Percentiles rank a stretch among this genome's conserved stretches.
These are phyloP conservation scores for Aspergillus baeticus DNA, from an alignment of 495 filamentous ascomycete species.

Conservation along the genomic window DNA sequence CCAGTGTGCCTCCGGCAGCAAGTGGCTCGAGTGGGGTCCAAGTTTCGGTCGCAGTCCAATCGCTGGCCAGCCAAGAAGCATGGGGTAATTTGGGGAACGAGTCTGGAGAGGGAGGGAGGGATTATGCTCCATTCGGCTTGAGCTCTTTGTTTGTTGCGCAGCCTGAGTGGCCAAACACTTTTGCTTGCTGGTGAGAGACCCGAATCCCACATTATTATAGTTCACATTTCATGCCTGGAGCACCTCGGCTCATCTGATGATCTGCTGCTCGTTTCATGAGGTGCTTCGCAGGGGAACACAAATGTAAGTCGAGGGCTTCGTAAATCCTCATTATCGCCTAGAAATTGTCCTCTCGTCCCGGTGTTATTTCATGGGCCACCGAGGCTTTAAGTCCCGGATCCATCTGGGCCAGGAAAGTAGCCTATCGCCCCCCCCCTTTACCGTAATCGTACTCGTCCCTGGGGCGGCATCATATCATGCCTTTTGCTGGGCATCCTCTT, in stretches of 20 bases:
- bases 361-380: no score
- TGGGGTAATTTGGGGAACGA: slow-evolving; percentile 21
- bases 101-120: no score
- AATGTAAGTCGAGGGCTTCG: neutral
- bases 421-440: neutral
- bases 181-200: no score
- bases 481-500: no score
- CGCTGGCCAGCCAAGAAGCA: slow-evolving; percentile 8
- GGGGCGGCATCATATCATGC: neutral
- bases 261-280: neutral
- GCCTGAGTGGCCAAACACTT: neutral
- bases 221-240: no score
- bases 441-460: neutral
- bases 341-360: no score
- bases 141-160: neutral
- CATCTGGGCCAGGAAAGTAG: no score
- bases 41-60: slow-evolving; percentile 8
- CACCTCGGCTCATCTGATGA: slow-evolving; percentile 8
- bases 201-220: no score
- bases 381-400: slow-evolving; percentile 12
- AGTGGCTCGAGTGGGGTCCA: slow-evolving; percentile 1
- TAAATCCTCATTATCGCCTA: neutral
- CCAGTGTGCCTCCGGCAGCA: no score
- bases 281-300: neutral
- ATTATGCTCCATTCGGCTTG: no score